Evolutionary conservation across 225 moss, liverwort and hornwort species (phyloP), one percentile per base, ranked within the genome.

Genomic region (Polytrichum formosum): DNA sequence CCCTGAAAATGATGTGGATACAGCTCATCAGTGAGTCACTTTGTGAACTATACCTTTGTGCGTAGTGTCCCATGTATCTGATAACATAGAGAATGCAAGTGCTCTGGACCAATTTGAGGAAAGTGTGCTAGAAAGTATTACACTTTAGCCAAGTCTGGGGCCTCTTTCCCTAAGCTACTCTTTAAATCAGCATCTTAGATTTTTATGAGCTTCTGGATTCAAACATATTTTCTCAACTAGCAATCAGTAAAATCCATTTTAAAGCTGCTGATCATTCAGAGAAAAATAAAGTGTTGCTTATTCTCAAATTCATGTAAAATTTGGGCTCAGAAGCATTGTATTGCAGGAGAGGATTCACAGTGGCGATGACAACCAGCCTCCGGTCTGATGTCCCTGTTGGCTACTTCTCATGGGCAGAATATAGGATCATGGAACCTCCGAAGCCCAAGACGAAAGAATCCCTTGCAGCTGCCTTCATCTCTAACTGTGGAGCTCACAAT

Each of bases 391-490:
- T 98, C 10, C 98, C 98, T 10, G 98, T 93, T 28, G 98, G 98
- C 27, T 98, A 94, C 73, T 87, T 96, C 65, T 96, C 96, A 33
- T 96, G 98, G 98, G 92, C 90, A 7, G 98, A 98, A 28, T 98
- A 98, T 69, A 75, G 74, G n/a, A 80, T 98, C 9, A 98, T 98
- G 98, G 85, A 79, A 27, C 91, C 91, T 30, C 88, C 86, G 5
- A 70, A 68, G 63, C 54, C 33, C 1, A 98, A 98, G 83, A 78
- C 79, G 1, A 84, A 89, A 33, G 63, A 69, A 18, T 80, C 85
- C 23, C 74, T 85, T 67, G 92, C 92, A 68, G 98, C 90, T 65
- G 98, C 94, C 17, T 98, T 98, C 73, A 98, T 98, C 72, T 98
- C 98, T 26, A 98, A 98, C 59, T 98, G 98, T 69, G 94, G 87